Evolutionary conservation across 1,284 basidiomycete species (phyloP).

Genomic region (Boletus holoroseus): DNA sequence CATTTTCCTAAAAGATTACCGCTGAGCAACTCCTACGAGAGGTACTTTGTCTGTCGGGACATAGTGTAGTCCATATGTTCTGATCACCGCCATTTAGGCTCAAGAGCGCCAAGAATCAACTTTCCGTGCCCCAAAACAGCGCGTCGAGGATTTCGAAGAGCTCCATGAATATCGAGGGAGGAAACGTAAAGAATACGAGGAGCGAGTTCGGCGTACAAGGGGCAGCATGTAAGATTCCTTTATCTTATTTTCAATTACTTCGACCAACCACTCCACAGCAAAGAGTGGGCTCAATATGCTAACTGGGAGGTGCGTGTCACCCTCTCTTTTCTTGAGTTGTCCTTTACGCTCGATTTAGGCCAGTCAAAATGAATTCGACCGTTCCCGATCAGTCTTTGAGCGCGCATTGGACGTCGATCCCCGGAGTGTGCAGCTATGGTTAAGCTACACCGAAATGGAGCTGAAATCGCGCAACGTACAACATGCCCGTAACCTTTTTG

Average conservation of each 20-base stretch:
- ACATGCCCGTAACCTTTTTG: constrained; percentile 94
- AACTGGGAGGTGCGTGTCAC: constrained; percentile 62
- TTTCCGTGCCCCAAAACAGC: constrained; percentile 87
- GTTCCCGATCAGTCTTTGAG: constrained; percentile 92
- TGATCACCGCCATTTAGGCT: constrained; percentile 46
- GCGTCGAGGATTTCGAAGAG: constrained; percentile 96
- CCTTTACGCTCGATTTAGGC: constrained; percentile 47
- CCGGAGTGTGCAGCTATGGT: constrained; percentile 85
- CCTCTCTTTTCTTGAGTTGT: background rate
- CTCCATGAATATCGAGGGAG: constrained; percentile 92
- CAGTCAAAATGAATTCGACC: constrained; percentile 93
- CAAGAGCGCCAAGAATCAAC: constrained; percentile 95
- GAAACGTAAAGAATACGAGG: constrained; percentile 96
- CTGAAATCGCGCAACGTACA: constrained; percentile 95
- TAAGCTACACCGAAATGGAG: constrained; percentile 97
- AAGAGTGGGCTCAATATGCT: constrained; percentile 80
- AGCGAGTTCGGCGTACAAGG: constrained; percentile 85
- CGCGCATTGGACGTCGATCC: constrained; percentile 95
- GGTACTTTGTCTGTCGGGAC: constrained; percentile 38
- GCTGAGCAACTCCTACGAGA: constrained; percentile 97
- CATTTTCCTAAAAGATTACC: constrained; percentile 64
- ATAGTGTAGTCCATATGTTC: background rate
- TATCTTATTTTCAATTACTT: background rate
- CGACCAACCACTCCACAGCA: constrained; percentile 38
- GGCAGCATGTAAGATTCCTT: constrained; percentile 64